A percentile compares a stretch with the other conserved stretches of the same genome.
Evolutionary conservation across 2,329 filamentous ascomycete genomes (phyloP).

Genomic region (Dryadomyces sulphureus): DNA sequence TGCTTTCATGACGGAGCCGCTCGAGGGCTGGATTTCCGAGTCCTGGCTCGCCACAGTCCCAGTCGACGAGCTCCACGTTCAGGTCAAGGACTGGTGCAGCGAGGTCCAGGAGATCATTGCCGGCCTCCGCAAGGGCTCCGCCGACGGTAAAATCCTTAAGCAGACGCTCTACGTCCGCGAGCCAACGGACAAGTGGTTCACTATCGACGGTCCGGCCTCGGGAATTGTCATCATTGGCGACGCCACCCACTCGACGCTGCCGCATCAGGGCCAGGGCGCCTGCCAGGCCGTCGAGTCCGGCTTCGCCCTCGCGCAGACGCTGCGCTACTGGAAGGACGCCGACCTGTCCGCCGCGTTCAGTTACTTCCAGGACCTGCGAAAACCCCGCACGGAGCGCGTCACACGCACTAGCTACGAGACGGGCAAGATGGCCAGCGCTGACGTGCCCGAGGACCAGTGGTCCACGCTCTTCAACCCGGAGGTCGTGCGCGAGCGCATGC

Average conservation of each 20-base stretch:
- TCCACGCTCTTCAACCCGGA: constrained; percentile 4
- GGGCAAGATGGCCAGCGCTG: constrained; percentile 10
- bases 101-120: constrained; percentile 21
- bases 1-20: constrained; percentile 14
- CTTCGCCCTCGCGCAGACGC: constrained; percentile 16
- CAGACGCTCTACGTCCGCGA: constrained; percentile 16
- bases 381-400: constrained; percentile 9
- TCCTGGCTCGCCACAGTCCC: constrained; percentile 19
- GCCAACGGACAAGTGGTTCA: constrained; percentile 31
- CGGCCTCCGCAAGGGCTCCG: constrained; percentile 28
- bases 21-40: constrained; percentile 8
- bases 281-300: constrained; percentile 27
- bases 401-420: constrained; percentile 9
- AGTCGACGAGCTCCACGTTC: constrained; percentile 24
- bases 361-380: constrained; percentile 10
- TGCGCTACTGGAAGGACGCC: constrained; percentile 11
- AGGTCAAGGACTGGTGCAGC: constrained; percentile 27
- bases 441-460: constrained; percentile 10
- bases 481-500: constrained; percentile 9
- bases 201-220: constrained; percentile 29
- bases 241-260: constrained; percentile 39
- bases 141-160: constrained; percentile 11
- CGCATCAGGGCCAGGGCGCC: constrained; percentile 32
- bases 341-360: constrained; percentile 6
- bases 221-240: constrained; percentile 36